These are phyloP conservation scores for Anastatica hierochuntica DNA, from an alignment of 345 rosid species.

Conservation along the genomic window DNA sequence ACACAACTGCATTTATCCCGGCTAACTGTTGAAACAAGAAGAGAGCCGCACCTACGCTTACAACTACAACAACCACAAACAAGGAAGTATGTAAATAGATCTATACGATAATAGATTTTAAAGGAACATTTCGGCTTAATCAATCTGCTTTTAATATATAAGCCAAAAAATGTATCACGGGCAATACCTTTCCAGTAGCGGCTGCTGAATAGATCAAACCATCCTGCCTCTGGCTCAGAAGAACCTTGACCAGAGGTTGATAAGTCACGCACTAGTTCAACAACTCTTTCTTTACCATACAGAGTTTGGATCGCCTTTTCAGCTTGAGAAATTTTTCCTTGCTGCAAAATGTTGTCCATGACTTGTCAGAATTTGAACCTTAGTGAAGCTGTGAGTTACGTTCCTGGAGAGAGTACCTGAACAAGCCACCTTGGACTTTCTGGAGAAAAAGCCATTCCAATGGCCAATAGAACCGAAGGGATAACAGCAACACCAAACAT, in stretches of 20 bases:
- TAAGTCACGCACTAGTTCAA: slow-evolving; percentile 74
- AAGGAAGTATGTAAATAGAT: background rate
- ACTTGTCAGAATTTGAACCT: background rate
- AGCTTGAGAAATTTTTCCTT: slow-evolving; percentile 71
- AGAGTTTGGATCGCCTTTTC: slow-evolving; percentile 71
- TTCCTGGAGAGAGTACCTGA: slow-evolving; percentile 48
- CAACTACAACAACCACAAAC: slow-evolving; percentile 53
- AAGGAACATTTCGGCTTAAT: background rate
- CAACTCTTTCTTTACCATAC: slow-evolving; percentile 89
- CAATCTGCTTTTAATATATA: background rate
- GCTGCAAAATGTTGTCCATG: slow-evolving; percentile 36
- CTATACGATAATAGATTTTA: background rate
- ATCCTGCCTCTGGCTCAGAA: slow-evolving; percentile 89
- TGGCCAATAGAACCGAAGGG: slow-evolving; percentile 76
- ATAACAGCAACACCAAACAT: slow-evolving; percentile 82
- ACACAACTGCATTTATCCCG: slow-evolving; percentile 97
- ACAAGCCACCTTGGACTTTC: slow-evolving; percentile 99
- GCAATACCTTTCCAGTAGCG: slow-evolving; percentile 85
- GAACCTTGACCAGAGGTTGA: slow-evolving; percentile 55
- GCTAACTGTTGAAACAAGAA: slow-evolving; percentile 98
- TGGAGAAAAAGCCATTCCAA: slow-evolving; percentile 89
- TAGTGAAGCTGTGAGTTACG: background rate
- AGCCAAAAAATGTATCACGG: background rate
- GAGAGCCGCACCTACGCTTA: slow-evolving; percentile 94
- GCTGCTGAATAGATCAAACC: slow-evolving; percentile 87